These are phyloP conservation scores for Collybia sp. DNA, from an alignment of 768 basidiomycete genomes.

Conservation along the genomic window DNA sequence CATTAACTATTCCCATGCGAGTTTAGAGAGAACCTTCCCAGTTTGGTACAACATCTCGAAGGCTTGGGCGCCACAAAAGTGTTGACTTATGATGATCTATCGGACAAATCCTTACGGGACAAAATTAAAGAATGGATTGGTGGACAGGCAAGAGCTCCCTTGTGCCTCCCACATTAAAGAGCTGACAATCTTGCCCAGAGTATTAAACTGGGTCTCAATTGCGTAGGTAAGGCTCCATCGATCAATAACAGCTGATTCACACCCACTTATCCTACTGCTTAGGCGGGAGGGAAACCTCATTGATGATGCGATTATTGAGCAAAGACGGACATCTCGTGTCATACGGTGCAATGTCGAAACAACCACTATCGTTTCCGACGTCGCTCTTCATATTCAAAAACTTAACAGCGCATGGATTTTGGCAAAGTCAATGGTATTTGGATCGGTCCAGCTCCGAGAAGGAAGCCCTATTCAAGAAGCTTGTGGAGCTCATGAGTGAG, in stretches of 20 bases:
- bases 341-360: constrained; percentile 89
- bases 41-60: constrained; percentile 45
- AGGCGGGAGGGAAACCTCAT: constrained; percentile 62
- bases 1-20: neutral
- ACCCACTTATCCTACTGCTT: neutral
- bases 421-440: constrained; percentile 72
- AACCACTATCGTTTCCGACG: constrained; percentile 72
- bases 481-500: constrained; percentile 48
- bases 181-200: constrained; percentile 17
- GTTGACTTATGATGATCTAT: constrained; percentile 71
- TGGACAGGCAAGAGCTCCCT: constrained; percentile 41
- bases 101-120: constrained; percentile 47
- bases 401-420: constrained; percentile 71
- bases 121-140: constrained; percentile 61
- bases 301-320: constrained; percentile 67
- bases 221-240: constrained; percentile 31
- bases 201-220: constrained; percentile 45
- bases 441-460: constrained; percentile 44
- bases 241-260: neutral
- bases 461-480: constrained; percentile 40
- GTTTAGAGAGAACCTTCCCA: constrained; percentile 46
- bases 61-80: constrained; percentile 73
- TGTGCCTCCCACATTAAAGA: neutral
- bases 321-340: constrained; percentile 72
- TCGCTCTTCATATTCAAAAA: constrained; percentile 85